Conservation (phyloP, 108 stramenopile genomes). For the Asterionellopsis glacialis region DNA sequence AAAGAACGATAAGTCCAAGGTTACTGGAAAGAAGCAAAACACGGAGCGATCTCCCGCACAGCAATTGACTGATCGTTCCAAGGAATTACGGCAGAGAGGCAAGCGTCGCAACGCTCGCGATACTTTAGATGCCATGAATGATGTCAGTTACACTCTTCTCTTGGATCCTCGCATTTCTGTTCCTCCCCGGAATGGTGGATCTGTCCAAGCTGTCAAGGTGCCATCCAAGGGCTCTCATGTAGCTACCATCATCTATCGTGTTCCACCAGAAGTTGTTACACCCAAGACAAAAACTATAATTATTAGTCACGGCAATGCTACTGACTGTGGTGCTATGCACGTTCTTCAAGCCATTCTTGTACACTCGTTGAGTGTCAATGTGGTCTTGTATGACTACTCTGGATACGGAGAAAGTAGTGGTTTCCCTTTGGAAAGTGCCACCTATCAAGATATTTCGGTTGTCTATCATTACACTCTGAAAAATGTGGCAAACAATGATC, state of each 20-base stretch:
- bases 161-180: slow-evolving; percentile 39
- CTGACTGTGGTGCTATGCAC: slow-evolving; percentile 84
- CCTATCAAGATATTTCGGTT: slow-evolving; percentile 77
- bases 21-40: slow-evolving; percentile 1
- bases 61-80: slow-evolving; percentile 63
- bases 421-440: slow-evolving; percentile 70
- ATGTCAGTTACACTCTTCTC: slow-evolving; percentile 47
- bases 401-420: slow-evolving; percentile 86
- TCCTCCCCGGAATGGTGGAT: slow-evolving; percentile 40
- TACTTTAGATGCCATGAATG: slow-evolving; percentile 45
- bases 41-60: slow-evolving; percentile 42
- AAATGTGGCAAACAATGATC: slow-evolving; percentile 24
- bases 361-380: slow-evolving; percentile 62
- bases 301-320: slow-evolving; percentile 89
- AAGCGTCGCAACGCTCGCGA: slow-evolving; percentile 56
- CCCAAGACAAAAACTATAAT: slow-evolving; percentile 65
- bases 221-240: slow-evolving; percentile 46
- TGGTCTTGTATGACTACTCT: slow-evolving; percentile 82
- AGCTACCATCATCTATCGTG: slow-evolving; percentile 60
- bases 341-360: slow-evolving; percentile 55
- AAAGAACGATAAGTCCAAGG: background rate
- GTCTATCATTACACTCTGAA: slow-evolving; percentile 73
- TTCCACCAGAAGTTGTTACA: slow-evolving; percentile 26
- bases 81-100: slow-evolving; percentile 49
- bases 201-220: slow-evolving; percentile 60